These are phyloP conservation scores for Lagenaria siceraria DNA, from an alignment of 306 rosid species.

Conservation along the genomic window DNA sequence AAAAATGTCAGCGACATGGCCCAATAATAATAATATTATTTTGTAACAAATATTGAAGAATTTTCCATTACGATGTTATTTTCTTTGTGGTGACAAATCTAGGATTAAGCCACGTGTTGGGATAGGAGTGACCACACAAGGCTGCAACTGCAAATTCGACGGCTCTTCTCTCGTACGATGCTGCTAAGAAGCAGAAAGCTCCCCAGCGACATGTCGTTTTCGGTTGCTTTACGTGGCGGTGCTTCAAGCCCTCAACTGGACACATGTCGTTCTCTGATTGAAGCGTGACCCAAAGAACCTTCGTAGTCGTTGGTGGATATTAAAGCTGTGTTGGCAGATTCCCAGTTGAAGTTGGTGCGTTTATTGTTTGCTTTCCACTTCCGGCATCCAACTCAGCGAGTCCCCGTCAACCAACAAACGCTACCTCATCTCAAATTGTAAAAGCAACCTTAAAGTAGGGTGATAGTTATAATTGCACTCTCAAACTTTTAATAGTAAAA, in stretches of 20 bases:
- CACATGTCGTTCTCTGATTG: not conserved
- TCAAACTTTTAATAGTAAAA: too few species aligned
- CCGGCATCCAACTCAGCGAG: not conserved
- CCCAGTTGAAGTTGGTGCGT: not conserved
- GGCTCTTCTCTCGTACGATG: not conserved
- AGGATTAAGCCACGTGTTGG: not conserved
- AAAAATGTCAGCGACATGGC: not conserved
- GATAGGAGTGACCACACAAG: not conserved
- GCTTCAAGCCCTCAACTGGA: not conserved
- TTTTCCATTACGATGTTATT: too few species aligned
- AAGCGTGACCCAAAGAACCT: not conserved
- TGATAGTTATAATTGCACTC: too few species aligned
- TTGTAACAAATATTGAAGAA: too few species aligned
- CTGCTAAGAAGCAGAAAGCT: not conserved
- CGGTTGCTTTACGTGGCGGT: not conserved
- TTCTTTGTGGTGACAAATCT: too few species aligned
- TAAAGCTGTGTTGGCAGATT: not conserved
- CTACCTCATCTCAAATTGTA: too few species aligned
- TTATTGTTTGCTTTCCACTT: not conserved
- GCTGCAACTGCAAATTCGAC: not conserved
- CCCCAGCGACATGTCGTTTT: not conserved
- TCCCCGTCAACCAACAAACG: not conserved
- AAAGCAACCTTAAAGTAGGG: too few species aligned
- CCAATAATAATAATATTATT: too few species aligned
- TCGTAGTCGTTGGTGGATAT: not conserved